These are phyloP conservation scores for Moesziomyces sp. DNA, from an alignment of 1,284 basidiomycete species.

Conservation along the genomic window DNA sequence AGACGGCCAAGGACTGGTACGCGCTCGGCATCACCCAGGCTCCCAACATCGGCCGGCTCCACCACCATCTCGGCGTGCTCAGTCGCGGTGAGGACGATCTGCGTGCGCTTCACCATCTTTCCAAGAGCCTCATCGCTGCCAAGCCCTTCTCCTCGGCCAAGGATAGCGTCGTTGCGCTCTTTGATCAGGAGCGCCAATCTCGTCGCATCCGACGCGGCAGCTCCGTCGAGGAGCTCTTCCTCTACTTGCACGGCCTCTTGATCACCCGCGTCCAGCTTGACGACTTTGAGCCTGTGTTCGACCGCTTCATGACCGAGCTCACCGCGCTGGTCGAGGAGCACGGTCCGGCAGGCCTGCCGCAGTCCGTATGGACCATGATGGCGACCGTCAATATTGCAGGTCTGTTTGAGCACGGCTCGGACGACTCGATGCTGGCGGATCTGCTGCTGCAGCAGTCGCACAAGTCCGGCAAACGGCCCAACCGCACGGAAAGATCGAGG, in stretches of 20 bases:
- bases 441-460: conserved; percentile 20
- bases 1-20: conserved; percentile 92
- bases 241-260: conserved; percentile 92
- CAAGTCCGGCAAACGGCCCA: conserved; percentile 28
- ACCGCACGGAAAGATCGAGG: conserved; percentile 68
- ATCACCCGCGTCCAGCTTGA: conserved; percentile 94
- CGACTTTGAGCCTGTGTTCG: conserved; percentile 82
- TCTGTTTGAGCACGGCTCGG: conserved; percentile 87
- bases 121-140: conserved; percentile 76
- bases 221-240: conserved; percentile 82
- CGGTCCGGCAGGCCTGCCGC: conserved; percentile 64
- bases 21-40: conserved; percentile 84
- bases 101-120: conserved; percentile 89
- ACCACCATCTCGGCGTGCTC: conserved; percentile 92
- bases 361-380: conserved; percentile 96
- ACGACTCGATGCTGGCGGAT: conserved; percentile 75
- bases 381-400: conserved; percentile 83
- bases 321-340: conserved; percentile 14
- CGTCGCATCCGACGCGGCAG: conserved; percentile 75
- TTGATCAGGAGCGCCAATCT: conserved; percentile 77
- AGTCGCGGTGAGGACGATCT: conserved; percentile 80
- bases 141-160: conserved; percentile 87
- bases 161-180: conserved; percentile 85
- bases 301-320: conserved; percentile 85
- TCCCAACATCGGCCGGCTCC: conserved; percentile 89